Base-by-base conservation (phyloP, 345 rosid species). In the Eucalyptus brandiana region DNA sequence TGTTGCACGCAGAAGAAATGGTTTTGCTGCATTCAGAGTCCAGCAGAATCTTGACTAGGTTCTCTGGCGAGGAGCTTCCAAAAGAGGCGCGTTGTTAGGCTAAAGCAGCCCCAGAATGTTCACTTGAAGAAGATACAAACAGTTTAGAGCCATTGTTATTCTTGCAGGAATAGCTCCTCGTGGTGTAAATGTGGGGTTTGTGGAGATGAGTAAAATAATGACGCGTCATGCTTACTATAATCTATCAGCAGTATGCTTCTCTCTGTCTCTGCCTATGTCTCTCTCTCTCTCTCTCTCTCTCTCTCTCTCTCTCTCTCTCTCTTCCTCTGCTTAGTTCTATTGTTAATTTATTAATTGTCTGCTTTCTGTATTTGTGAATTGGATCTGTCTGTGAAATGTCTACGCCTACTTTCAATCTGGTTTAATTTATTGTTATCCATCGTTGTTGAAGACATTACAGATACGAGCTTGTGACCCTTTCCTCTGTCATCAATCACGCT, bases 1-100 rank as follows among this genome's bases (percentile, higher is more conserved):
- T 85, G 24, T 81, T 89, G 67, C 40, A 44, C 89, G 56, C 97
- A 97, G 99, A 97, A 93, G 90, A 97, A 95, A 92, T 96, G 99
- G 99, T 93, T 97, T 90, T 97, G 99, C 96, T 97, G 99, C 94
- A 62, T 97, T 80, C 94, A 93, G 80, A 92, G 93, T 89, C 97
- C 97, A 30, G 95, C 94, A 42, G 95, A 95, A 91, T 92, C 98
- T 91, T 96, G 93, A 97, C 89, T 90, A 67, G 89, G 50, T 24
- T 76, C 85, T 76, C 85, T 21, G 47, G 85, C 4, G 47, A 76
- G 47, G 85, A 76, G 85, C 28, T 76, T 23, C 45, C 85, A 76
- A 40, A 76, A 19, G 44, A 76, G 85, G 11, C 47, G 45, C 83
- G 5, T 40, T 24, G 47, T 40, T 76, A 76, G 85, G 85, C 60